Evolutionary conservation across 176 grass and related monocot genomes (phyloP), one percentile per base, ranked within the genome.

Genomic region (Puya raimondii): DNA sequence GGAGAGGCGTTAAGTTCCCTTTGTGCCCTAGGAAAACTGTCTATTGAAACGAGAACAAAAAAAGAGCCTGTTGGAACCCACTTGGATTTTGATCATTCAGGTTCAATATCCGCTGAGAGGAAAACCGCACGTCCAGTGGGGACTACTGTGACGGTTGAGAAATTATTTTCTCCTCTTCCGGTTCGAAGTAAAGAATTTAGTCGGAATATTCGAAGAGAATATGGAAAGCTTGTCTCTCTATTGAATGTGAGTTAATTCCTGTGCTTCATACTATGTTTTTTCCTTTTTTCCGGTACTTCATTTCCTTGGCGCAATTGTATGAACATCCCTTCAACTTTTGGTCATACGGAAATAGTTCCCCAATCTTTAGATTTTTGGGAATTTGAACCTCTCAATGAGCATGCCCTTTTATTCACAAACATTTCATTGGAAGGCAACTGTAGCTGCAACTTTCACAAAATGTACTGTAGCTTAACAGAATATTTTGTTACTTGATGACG

Each of bases 161-260:
- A 90, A 51, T 76, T 97, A 65, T 97, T 92, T 76, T 92, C 84
- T 49, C 86, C 84, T n/a, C 85, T 90, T 81, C 93, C 89, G 0
- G 93, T 92, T 25, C 79, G 93, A 72, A 79, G 77, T 76, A 97
- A 97, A 75, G 93, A 97, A 77, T 97, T 97, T 47, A 92, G 81
- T 11, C 79, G 89, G 71, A 97, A 97, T 72, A 87, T 97, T 53
- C 72, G 79, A 29, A 83, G 91, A 50, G 93, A 97, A 56, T 97
- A 92, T 9, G 93, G 84, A 10, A 97, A 97, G 75, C 81, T 97
- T 42, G 64, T 97, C 51, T 83, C 86, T 49, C 81, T 92, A 79
- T 71, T 97, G 23, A 90, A 97, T 82, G 93, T 92, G 77, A 87
- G 93, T 83, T 58, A 53, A 20, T 42, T 61, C 52, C 13, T 53